These are phyloP conservation scores for Clarkia xantiana DNA, from an alignment of 345 rosid genomes.

Conservation along the genomic window DNA sequence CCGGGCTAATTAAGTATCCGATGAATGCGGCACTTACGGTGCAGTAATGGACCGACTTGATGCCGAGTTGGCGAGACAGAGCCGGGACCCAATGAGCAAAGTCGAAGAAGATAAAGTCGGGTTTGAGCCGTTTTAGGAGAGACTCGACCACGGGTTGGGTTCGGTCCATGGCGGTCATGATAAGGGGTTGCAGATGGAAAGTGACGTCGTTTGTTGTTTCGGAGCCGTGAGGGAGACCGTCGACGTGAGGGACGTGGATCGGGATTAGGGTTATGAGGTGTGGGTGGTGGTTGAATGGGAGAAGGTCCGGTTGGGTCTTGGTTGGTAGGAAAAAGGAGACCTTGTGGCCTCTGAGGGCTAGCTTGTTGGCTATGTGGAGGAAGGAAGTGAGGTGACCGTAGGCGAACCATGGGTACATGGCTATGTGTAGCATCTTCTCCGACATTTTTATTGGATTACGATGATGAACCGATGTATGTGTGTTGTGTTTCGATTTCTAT, in stretches of 20 bases:
- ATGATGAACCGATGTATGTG: no score
- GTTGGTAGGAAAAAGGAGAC: slow-evolving; percentile 31
- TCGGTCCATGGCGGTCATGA: slow-evolving; percentile 22
- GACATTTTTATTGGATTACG: no score
- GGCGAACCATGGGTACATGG: slow-evolving; percentile 56
- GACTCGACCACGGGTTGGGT: slow-evolving; percentile 8
- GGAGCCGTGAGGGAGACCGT: slow-evolving; percentile 22
- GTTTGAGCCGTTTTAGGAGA: slow-evolving; percentile 11
- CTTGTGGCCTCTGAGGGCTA: slow-evolving; percentile 36
- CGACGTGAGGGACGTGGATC: slow-evolving; percentile 23
- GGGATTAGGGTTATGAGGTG: slow-evolving; percentile 21
- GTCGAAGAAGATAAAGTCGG: slow-evolving; percentile 22
- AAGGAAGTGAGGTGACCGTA: slow-evolving; percentile 44
- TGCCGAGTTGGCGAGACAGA: slow-evolving; percentile 8
- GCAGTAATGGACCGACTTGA: slow-evolving; percentile 16
- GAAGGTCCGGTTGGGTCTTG: slow-evolving; percentile 20
- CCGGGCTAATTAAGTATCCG: slow-evolving; percentile 13
- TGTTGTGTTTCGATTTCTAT: no score
- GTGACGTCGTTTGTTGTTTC: slow-evolving; percentile 20
- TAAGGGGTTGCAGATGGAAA: slow-evolving; percentile 6
- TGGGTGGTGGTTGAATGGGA: slow-evolving; percentile 23
- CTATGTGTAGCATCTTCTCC: slow-evolving; percentile 14
- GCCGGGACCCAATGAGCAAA: slow-evolving; percentile 28
- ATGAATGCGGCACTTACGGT: slow-evolving; percentile 13
- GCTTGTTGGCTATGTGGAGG: slow-evolving; percentile 43